phyloP scores from a whole-genome alignment of 78 protist species.

The Dictyostelium purpureum region DNA sequence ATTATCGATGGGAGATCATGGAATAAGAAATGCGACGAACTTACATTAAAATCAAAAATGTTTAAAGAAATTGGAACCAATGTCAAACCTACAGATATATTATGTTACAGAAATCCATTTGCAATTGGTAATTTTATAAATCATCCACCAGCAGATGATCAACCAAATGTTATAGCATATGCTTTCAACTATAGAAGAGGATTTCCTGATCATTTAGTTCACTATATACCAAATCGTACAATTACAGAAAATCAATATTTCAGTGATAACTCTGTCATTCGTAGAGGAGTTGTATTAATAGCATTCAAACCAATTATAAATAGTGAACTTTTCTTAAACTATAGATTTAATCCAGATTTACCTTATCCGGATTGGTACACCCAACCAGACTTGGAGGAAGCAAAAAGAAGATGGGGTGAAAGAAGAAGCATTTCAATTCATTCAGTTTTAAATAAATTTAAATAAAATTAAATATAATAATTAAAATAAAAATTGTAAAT shows the following conservation, averaged over 20 bases:
- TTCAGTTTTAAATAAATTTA: not conserved
- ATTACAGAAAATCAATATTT: not conserved
- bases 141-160: constrained; percentile 40
- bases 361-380: constrained; percentile 60
- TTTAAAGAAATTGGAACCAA: not conserved
- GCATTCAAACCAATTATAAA: constrained; percentile 44
- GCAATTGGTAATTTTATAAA: constrained; percentile 77
- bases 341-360: constrained; percentile 51
- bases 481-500: not conserved
- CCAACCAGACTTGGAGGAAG: constrained; percentile 53
- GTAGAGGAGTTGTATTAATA: not conserved
- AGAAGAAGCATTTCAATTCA: not conserved
- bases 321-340: constrained; percentile 39
- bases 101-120: constrained; percentile 33
- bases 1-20: constrained; percentile 61
- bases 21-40: constrained; percentile 17
- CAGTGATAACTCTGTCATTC: not conserved
- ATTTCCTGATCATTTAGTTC: constrained; percentile 35
- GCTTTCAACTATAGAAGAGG: not conserved
- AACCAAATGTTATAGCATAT: constrained; percentile 47
- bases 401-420: constrained; percentile 62
- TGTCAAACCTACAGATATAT: not conserved
- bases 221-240: constrained; percentile 23
- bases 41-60: not conserved
- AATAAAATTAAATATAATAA: not conserved